These are phyloP conservation scores for Lumnitzera littorea DNA, from an alignment of 345 rosid genomes.

Conservation along the genomic window DNA sequence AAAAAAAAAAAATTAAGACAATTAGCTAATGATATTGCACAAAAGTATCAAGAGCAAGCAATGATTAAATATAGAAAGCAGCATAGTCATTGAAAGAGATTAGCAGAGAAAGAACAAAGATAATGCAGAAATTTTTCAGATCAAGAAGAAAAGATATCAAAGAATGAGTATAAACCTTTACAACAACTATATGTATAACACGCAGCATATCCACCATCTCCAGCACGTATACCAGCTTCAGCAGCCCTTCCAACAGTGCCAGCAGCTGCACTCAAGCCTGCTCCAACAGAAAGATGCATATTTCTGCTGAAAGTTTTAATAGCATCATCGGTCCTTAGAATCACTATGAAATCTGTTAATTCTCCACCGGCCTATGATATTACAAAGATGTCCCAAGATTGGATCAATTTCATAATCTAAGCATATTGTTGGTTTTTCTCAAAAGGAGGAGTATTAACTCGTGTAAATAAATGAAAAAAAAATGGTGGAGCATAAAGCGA, in stretches of 20 bases:
- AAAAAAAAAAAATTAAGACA: no score
- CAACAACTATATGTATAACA: slow-evolving; percentile 20
- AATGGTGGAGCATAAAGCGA: no score
- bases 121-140: neutral
- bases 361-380: slow-evolving; percentile 19
- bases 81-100: neutral
- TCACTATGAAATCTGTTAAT: slow-evolving; percentile 17
- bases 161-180: slow-evolving; percentile 9
- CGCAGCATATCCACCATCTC: slow-evolving; percentile 18
- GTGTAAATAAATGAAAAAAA: no score
- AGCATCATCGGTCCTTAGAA: slow-evolving; percentile 15
- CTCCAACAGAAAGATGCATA: slow-evolving; percentile 19
- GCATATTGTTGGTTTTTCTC: no score
- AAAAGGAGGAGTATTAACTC: no score
- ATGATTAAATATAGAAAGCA: no score
- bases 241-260: slow-evolving; percentile 17
- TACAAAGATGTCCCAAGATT: neutral
- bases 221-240: slow-evolving; percentile 19
- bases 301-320: slow-evolving; percentile 17
- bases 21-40: no score
- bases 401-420: neutral
- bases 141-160: neutral
- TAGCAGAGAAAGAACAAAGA: no score
- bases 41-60: no score
- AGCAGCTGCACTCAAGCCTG: slow-evolving; percentile 20